Evolutionary conservation across 768 basidiomycete genomes (phyloP).

Genomic region (Coprinellus micaceus): DNA sequence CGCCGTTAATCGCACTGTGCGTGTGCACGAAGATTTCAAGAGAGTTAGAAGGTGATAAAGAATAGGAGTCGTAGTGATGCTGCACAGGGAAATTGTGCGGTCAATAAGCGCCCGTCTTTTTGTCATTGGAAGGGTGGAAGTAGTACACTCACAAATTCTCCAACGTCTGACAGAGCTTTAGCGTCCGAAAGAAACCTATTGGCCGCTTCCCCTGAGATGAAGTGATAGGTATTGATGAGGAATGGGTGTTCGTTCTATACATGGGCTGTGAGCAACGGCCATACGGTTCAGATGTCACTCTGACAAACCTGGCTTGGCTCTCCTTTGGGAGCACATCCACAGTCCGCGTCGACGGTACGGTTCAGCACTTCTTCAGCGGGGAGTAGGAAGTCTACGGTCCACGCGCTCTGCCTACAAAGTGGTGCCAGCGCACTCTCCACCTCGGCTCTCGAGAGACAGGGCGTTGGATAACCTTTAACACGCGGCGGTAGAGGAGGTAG

Average conservation of each 20-base stretch:
- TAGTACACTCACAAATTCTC: slow-evolving; percentile 6
- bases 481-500: slow-evolving; percentile 5
- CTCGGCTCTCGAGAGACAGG: neutral
- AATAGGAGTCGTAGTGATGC: slow-evolving; percentile 9
- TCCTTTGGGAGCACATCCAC: slow-evolving; percentile 1
- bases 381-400: neutral
- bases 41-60: neutral
- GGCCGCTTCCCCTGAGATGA: neutral
- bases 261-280: neutral
- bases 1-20: slow-evolving; percentile 5
- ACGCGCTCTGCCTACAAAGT: neutral
- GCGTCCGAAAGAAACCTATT: slow-evolving; percentile 3
- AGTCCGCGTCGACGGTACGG: neutral
- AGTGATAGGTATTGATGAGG: slow-evolving; percentile 2
- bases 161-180: slow-evolving; percentile 5
- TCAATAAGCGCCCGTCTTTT: neutral
- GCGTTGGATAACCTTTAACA: slow-evolving; percentile 7
- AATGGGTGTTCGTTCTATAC: neutral
- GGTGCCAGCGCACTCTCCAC: neutral
- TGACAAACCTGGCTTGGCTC: neutral
- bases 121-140: neutral
- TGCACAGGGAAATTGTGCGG: neutral
- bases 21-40: slow-evolving; percentile 5
- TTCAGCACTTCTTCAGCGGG: neutral
- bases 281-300: neutral